Conservation (phyloP, 305 asterid genomes). For the Andrographis paniculata region DNA sequence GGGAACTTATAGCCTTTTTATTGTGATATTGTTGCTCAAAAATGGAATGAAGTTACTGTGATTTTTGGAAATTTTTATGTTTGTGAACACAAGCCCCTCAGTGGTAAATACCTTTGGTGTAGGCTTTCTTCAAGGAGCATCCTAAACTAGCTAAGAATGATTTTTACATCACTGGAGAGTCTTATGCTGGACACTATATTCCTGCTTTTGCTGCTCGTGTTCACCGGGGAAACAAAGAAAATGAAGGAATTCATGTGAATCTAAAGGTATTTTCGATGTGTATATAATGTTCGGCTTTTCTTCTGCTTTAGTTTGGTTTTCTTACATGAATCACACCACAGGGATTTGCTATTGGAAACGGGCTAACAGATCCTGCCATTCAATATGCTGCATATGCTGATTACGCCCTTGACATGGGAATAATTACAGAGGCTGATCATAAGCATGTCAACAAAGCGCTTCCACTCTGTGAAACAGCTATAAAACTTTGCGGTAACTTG, state of each 20-base stretch:
- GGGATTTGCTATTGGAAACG: constrained; percentile 99
- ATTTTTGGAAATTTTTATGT: background rate
- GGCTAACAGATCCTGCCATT: constrained; percentile 92
- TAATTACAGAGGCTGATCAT: constrained; percentile 50
- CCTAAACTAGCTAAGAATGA: constrained; percentile 71
- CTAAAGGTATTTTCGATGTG: constrained; percentile 55
- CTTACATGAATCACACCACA: constrained; percentile 29
- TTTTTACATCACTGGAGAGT: constrained; percentile 88
- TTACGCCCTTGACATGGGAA: constrained; percentile 56
- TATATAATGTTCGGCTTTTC: constrained; percentile 9
- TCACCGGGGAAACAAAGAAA: constrained; percentile 81
- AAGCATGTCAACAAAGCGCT: constrained; percentile 52
- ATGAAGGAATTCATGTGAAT: constrained; percentile 71
- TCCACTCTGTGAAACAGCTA: constrained; percentile 77
- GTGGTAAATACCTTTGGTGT: constrained; percentile 10
- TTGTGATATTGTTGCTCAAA: background rate
- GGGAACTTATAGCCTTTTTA: constrained; percentile 10
- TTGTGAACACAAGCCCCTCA: constrained; percentile 8
- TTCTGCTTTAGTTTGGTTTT: constrained; percentile 1
- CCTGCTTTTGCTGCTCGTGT: constrained; percentile 97
- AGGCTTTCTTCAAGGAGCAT: constrained; percentile 93
- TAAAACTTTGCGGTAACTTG: constrained; percentile 84
- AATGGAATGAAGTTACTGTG: too few species aligned
- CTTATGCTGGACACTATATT: constrained; percentile 95
- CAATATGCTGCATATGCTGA: constrained; percentile 95